phyloP scores from a whole-genome alignment of 139 green algal genomes.

The Diplosphaera chodatii region DNA sequence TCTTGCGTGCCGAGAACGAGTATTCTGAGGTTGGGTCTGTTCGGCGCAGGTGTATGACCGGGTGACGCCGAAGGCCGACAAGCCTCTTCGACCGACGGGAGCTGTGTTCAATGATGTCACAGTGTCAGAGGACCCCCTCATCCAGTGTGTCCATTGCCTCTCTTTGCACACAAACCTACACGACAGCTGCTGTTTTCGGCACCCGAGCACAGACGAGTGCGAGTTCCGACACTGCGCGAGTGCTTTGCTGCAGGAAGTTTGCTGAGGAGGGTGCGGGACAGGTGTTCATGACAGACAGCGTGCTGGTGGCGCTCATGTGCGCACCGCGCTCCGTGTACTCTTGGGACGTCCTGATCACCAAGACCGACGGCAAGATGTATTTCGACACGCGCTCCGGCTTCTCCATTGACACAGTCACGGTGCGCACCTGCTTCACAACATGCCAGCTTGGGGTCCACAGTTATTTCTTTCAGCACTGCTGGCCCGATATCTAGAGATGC shows the following conservation, averaged over 20 bases:
- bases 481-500: too few relatives aligned
- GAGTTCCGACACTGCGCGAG: too few relatives aligned
- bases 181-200: too few relatives aligned
- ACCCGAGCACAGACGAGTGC: too few relatives aligned
- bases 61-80: slow-evolving; percentile 73
- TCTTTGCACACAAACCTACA: too few relatives aligned
- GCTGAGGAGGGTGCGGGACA: slow-evolving; percentile 48
- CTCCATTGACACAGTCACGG: slow-evolving; percentile 81
- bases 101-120: slow-evolving; percentile 68
- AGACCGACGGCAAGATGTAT: slow-evolving; percentile 54
- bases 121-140: slow-evolving; percentile 86
- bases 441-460: too few relatives aligned
- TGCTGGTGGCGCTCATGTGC: slow-evolving; percentile 94
- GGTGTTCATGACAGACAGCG: slow-evolving; percentile 89
- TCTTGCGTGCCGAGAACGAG: too few relatives aligned
- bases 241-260: too few relatives aligned
- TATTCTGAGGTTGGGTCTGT: too few relatives aligned
- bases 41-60: slow-evolving; percentile 54
- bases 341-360: slow-evolving; percentile 80
- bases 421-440: too few relatives aligned
- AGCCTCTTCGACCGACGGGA: slow-evolving; percentile 64
- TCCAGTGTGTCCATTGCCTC: slow-evolving; percentile 55
- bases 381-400: slow-evolving; percentile 82
- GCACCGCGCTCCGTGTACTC: slow-evolving; percentile 81
- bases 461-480: too few relatives aligned